These are phyloP conservation scores for Chionographis japonica DNA, from an alignment of 106 monocot genomes.

Conservation along the genomic window DNA sequence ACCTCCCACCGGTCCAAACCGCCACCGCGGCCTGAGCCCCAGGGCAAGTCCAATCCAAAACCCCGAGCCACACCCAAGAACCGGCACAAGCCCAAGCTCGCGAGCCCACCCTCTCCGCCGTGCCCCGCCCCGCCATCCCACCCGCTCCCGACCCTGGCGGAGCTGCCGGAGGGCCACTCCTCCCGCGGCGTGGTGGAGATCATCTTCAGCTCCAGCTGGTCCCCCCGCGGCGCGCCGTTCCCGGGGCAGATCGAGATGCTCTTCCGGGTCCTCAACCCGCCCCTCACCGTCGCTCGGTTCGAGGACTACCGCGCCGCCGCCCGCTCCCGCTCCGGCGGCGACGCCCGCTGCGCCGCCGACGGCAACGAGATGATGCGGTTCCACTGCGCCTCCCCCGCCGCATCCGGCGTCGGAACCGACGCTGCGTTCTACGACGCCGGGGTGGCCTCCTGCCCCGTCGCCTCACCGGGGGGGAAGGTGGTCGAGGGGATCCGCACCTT, in stretches of 20 bases:
- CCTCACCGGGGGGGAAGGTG: too few relatives aligned
- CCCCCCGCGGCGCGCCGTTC: not conserved
- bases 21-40: not conserved
- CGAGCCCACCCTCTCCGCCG: not conserved
- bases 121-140: not conserved
- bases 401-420: not conserved
- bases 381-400: constrained; percentile 3
- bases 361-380: constrained; percentile 52
- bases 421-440: constrained; percentile 5
- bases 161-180: too few relatives aligned
- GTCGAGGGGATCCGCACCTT: constrained; percentile 2
- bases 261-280: constrained; percentile 31
- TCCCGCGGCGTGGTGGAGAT: not conserved
- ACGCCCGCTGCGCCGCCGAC: constrained; percentile 33
- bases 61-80: not conserved
- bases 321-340: not conserved
- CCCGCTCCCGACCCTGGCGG: too few relatives aligned
- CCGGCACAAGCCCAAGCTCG: not conserved
- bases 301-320: constrained; percentile 32
- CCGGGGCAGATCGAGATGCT: constrained; percentile 33
- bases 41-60: not conserved
- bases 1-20: not conserved
- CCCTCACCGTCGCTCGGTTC: constrained; percentile 21
- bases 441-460: not conserved
- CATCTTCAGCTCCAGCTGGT: constrained; percentile 4